Evolutionary conservation across 1,284 basidiomycete genomes (phyloP).

Genomic region (Malassezia brasiliensis): DNA sequence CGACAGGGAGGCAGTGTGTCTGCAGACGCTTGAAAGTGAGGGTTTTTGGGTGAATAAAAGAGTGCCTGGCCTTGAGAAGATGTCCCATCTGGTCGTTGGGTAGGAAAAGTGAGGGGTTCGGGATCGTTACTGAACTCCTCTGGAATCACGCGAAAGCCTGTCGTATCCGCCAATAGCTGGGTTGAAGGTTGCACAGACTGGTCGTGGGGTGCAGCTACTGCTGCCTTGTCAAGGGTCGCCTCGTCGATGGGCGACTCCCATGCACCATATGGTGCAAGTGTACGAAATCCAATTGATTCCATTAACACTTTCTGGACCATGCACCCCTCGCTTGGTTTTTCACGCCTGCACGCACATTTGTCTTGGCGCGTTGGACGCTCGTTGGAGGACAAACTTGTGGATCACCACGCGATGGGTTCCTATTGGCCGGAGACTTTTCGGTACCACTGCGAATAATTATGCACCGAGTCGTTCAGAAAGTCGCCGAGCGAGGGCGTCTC

Average conservation of each 20-base stretch:
- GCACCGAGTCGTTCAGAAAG: neutral
- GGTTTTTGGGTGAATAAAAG: conserved; percentile 59
- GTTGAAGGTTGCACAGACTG: neutral
- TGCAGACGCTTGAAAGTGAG: conserved; percentile 52
- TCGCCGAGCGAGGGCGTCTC: neutral
- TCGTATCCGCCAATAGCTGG: neutral
- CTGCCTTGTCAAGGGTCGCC: neutral
- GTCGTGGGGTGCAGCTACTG: neutral
- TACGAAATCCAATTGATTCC: neutral
- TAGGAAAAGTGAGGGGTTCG: conserved; percentile 33
- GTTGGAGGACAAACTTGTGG: neutral
- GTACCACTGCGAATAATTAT: too few relatives aligned
- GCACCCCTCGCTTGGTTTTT: too few relatives aligned
- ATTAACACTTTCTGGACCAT: too few relatives aligned
- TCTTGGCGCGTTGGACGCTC: neutral
- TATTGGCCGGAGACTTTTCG: conserved; percentile 2
- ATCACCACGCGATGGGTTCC: too few relatives aligned
- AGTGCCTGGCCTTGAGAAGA: conserved; percentile 51
- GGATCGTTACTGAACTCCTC: conserved; percentile 21
- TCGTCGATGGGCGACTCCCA: conserved; percentile 58
- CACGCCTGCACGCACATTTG: too few relatives aligned
- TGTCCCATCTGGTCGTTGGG: conserved; percentile 25
- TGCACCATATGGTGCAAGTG: conserved; percentile 31
- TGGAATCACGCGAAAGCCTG: neutral
- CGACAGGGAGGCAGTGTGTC: conserved; percentile 60